A percentile compares a stretch with the other conserved stretches of the same genome.
Evolutionary conservation across 148 eudicot genomes (phyloP).

Genomic region (Gaultheria prostrata): DNA sequence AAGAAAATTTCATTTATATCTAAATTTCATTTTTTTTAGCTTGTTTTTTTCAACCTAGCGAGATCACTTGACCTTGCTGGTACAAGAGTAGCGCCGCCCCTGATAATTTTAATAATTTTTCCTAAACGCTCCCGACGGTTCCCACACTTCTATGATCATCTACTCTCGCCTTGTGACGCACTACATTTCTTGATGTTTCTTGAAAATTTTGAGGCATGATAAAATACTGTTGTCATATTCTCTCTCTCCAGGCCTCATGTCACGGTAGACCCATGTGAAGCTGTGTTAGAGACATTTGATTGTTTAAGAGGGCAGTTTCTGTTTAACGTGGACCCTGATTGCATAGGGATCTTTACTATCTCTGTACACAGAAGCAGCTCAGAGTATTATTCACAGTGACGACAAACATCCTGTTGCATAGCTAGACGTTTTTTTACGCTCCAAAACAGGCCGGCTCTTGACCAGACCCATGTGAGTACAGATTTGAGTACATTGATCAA

Average conservation of each 20-base stretch:
- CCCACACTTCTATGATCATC: too few species aligned
- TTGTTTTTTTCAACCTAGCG: too few species aligned
- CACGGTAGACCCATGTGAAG: not conserved
- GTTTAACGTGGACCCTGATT: not conserved
- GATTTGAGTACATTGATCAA: slow-evolving; percentile 93
- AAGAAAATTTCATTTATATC: too few species aligned
- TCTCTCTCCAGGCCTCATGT: not conserved
- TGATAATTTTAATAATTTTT: too few species aligned
- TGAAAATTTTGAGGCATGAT: not conserved
- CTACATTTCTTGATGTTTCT: not conserved
- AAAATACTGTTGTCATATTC: not conserved
- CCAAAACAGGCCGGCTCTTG: slow-evolving; percentile 82
- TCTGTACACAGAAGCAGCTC: slow-evolving; percentile 86
- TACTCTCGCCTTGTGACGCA: not conserved
- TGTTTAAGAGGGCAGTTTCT: slow-evolving; percentile 1
- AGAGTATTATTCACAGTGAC: slow-evolving; percentile 94
- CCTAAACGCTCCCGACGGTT: too few species aligned
- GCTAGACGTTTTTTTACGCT: slow-evolving; percentile 96
- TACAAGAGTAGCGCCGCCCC: too few species aligned
- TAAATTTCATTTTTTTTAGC: too few species aligned
- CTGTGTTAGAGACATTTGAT: slow-evolving; percentile 1
- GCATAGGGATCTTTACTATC: slow-evolving; percentile 78
- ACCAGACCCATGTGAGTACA: slow-evolving; percentile 98
- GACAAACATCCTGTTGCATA: slow-evolving; percentile 86
- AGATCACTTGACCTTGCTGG: too few species aligned